Conservation (phyloP, 176 grass and related monocot genomes). For the Zizania latifolia region DNA sequence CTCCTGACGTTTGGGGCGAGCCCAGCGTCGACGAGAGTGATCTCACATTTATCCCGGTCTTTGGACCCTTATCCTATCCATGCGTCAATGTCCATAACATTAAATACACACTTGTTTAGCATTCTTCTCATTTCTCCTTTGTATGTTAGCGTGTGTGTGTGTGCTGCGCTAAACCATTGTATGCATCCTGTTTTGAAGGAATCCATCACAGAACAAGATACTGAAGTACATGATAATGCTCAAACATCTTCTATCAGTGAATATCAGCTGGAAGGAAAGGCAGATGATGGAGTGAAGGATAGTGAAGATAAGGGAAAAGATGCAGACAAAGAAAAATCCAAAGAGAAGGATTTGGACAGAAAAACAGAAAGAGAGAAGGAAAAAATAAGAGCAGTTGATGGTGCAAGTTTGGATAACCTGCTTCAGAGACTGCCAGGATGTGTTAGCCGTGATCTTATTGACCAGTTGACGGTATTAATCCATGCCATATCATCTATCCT, state of each 20-base stretch:
- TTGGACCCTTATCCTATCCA: too few relatives aligned
- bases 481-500: constrained; percentile 13
- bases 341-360: constrained; percentile 74
- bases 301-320: constrained; percentile 70
- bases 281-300: constrained; percentile 56
- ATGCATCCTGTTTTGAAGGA: constrained; percentile 49
- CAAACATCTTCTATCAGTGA: constrained; percentile 49
- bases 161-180: constrained; percentile 12
- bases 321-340: constrained; percentile 68
- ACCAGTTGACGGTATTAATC: constrained; percentile 77
- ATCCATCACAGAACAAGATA: constrained; percentile 50
- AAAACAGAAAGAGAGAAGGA: constrained; percentile 91
- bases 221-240: constrained; percentile 47
- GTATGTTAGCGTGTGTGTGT: not conserved
- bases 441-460: constrained; percentile 97
- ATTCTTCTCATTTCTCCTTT: not conserved
- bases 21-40: too few relatives aligned
- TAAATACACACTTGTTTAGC: not conserved
- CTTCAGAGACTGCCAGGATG: constrained; percentile 85
- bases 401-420: constrained; percentile 75
- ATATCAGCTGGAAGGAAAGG: constrained; percentile 52
- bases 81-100: too few relatives aligned
- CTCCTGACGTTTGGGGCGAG: too few relatives aligned
- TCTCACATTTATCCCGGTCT: too few relatives aligned
- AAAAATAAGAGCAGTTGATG: constrained; percentile 77